phyloP scores from a whole-genome alignment of 441 rosid genomes.

The Aleurites moluccanus region DNA sequence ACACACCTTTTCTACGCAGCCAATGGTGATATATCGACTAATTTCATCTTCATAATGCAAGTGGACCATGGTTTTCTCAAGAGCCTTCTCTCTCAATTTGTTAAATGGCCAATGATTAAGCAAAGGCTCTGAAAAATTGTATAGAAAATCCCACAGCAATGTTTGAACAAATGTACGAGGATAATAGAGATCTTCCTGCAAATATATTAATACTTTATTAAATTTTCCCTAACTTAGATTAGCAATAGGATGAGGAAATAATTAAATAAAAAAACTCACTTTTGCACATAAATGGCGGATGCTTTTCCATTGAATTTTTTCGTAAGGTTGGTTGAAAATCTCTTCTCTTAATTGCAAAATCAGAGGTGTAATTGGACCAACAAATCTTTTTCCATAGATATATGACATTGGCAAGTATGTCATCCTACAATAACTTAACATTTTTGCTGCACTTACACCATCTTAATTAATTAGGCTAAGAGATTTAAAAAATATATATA shows the following conservation, averaged over 20 bases:
- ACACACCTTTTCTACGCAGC: conserved; percentile 50
- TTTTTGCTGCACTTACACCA: conserved; percentile 40
- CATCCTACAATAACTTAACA: conserved; percentile 74
- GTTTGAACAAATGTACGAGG: conserved; percentile 48
- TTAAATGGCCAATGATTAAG: conserved; percentile 54
- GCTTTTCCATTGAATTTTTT: conserved; percentile 20
- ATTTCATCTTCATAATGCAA: conserved; percentile 59
- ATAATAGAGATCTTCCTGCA: conserved; percentile 54
- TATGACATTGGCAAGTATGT: conserved; percentile 76
- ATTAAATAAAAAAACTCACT: conserved; percentile 24
- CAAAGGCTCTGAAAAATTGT: conserved; percentile 46
- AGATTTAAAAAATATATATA: too few relatives aligned
- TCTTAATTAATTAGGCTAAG: neutral
- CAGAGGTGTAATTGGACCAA: conserved; percentile 67
- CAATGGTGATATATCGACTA: conserved; percentile 54
- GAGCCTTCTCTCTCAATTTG: conserved; percentile 48
- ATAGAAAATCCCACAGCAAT: conserved; percentile 52
- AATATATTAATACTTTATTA: neutral
- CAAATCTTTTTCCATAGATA: conserved; percentile 70
- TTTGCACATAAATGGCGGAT: conserved; percentile 67
- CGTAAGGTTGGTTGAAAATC: conserved; percentile 32
- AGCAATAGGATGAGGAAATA: too few relatives aligned
- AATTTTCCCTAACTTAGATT: too few relatives aligned
- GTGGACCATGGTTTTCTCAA: conserved; percentile 44
- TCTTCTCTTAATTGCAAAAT: conserved; percentile 38